Evolutionary conservation across 805 yeast genomes (phyloP), one percentile per base, ranked within the genome.

Genomic region (Metschnikowia amazonensis): DNA sequence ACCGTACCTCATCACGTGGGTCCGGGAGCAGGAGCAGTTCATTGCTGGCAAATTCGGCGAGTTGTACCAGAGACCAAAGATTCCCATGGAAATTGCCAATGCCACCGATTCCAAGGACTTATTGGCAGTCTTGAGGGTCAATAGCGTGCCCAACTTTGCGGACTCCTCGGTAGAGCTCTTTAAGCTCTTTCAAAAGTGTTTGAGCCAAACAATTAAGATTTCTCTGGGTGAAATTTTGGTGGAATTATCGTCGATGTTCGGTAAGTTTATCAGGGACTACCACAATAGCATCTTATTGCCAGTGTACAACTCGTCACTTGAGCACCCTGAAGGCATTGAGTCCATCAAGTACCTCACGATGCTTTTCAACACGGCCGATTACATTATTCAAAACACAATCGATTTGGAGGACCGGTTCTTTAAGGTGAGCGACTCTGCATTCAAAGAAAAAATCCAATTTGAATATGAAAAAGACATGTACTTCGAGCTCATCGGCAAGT

Each of bases 121-220:
- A 37, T 42, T 52, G 7, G 66, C 69, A 4, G 67, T 69, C 5
- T 66, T 71, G 16, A 70, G 70, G 43, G 73, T 68, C 11, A 68
- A 75, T 29, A 76, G 74, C 32, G 71, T 77, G 8, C 78, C 84
- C 4, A 79, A 83, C 57, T 90, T 94, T 13, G 72, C 94, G 7
- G 87, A 84, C 31, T 86, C 96, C 0, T 86, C 96, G 9, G 88
- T 95, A 1, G 97, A 92, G 53, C 65, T 94, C 28, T 90, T 94
- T 64, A 78, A 89, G 56, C 67, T 79, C 2, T 90, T 87, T 60
- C 79, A 95, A 48, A 82, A 82, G 40, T 67, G 86, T 7, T 64
- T 94, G 30, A 72, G 82, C 18, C 59, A 55, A 42, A 48, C 55
- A 4, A 25, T 51, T 17, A 50, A 54, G 35, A 32, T 55, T 8